Evolutionary conservation across 2,329 filamentous ascomycete species (phyloP).

Genomic region (Curvularia spicifera): DNA sequence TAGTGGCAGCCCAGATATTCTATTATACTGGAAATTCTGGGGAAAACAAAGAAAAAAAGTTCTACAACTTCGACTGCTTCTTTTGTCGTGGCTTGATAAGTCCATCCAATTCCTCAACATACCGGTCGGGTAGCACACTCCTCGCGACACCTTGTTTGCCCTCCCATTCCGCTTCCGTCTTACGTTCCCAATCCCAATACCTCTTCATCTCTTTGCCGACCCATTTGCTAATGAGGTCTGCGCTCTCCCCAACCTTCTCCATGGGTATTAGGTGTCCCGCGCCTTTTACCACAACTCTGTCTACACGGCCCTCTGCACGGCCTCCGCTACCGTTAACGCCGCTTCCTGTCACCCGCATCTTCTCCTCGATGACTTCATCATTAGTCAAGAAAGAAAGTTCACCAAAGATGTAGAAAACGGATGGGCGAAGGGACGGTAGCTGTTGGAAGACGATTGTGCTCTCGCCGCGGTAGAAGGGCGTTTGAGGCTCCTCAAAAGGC

Average conservation of each 20-base stretch:
- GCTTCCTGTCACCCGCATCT: conserved; percentile 68
- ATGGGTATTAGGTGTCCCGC: conserved; percentile 84
- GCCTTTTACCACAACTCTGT: conserved; percentile 66
- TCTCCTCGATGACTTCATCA: conserved; percentile 60
- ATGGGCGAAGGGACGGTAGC: conserved; percentile 67
- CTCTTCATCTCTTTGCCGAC: conserved; percentile 46
- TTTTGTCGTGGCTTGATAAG: conserved; percentile 27
- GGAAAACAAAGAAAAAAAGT: neutral
- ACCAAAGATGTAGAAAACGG: conserved; percentile 70
- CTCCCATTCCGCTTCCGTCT: conserved; percentile 43
- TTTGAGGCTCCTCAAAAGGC: conserved; percentile 42
- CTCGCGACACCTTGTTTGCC: conserved; percentile 39
- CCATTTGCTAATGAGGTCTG: conserved; percentile 57
- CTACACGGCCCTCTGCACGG: conserved; percentile 68
- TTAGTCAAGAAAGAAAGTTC: conserved; percentile 61
- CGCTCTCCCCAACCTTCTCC: conserved; percentile 74
- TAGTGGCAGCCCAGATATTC: neutral
- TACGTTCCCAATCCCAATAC: conserved; percentile 45
- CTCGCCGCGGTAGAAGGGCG: conserved; percentile 72
- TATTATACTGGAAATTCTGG: neutral
- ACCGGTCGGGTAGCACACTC: conserved; percentile 36
- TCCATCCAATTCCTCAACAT: conserved; percentile 38
- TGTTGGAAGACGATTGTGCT: conserved; percentile 61
- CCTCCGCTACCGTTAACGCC: conserved; percentile 73
- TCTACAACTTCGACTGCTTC: conserved; percentile 32